Conservation (phyloP, 179 eudicot genomes). For the Drosera spatulata region DNA sequence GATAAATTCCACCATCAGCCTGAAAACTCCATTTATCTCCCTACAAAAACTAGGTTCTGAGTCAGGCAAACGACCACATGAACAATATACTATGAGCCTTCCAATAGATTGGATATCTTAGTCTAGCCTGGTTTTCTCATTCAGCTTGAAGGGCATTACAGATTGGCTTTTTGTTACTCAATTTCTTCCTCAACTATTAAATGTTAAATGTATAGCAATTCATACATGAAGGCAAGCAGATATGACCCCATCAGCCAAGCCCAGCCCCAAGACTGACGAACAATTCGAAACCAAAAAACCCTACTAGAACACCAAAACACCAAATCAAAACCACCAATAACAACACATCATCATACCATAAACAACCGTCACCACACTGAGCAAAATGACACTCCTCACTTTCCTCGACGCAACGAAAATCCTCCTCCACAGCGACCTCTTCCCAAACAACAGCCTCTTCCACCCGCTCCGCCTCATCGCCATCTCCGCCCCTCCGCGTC, state of each 20-base stretch:
- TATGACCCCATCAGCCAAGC: no score
- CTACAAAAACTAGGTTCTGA: background rate
- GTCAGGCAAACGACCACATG: background rate
- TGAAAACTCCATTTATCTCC: background rate
- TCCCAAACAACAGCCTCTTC: constrained; percentile 20
- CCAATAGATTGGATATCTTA: no score
- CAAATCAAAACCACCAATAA: background rate
- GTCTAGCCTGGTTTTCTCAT: no score
- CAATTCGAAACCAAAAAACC: no score
- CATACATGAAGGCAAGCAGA: no score
- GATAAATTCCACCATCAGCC: background rate
- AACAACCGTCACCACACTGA: constrained; percentile 42
- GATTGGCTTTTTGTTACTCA: no score
- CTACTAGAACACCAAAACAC: background rate
- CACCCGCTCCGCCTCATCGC: no score
- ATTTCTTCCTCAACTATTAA: no score
- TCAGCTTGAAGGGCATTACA: no score
- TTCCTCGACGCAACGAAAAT: constrained; percentile 39
- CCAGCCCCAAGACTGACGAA: no score
- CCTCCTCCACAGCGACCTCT: constrained; percentile 37
- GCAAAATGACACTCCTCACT: constrained; percentile 49
- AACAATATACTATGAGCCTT: background rate
- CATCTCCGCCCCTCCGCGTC: no score
- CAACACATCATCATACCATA: constrained; percentile 21
- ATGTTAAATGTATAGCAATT: no score